These are phyloP conservation scores for Daedaleopsis nitida DNA, from an alignment of 768 basidiomycete genomes.

Conservation along the genomic window DNA sequence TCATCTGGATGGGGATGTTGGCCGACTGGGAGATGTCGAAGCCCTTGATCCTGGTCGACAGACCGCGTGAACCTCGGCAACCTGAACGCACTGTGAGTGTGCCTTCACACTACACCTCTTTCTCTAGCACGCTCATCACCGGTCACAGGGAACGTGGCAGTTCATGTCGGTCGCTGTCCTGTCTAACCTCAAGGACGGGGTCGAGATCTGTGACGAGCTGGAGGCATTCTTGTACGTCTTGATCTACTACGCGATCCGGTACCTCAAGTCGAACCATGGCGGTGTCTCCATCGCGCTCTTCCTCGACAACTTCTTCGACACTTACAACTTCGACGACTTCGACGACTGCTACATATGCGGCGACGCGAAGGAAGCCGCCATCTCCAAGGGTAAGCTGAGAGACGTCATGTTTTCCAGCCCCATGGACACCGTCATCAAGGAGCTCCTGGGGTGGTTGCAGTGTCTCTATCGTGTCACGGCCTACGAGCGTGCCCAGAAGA, in stretches of 20 bases:
- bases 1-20: neutral
- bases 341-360: neutral
- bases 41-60: neutral
- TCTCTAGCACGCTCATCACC: no score
- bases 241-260: neutral
- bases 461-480: no score
- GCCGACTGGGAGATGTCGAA: slow-evolving; percentile 4
- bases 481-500: no score
- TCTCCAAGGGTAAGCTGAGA: no score
- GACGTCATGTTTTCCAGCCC: no score
- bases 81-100: neutral
- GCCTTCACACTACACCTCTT: neutral
- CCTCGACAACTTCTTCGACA: neutral
- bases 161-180: neutral
- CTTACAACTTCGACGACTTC: no score
- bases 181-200: neutral
- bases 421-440: no score
- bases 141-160: neutral
- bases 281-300: neutral
- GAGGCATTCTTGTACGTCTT: slow-evolving; percentile 9
- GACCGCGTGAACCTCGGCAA: neutral
- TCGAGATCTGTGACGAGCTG: slow-evolving; percentile 2
- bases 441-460: neutral
- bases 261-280: neutral
- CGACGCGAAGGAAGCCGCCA: no score